These are phyloP conservation scores for Apiotrichum sp. DNA, from an alignment of 1,284 basidiomycete genomes.

Conservation along the genomic window DNA sequence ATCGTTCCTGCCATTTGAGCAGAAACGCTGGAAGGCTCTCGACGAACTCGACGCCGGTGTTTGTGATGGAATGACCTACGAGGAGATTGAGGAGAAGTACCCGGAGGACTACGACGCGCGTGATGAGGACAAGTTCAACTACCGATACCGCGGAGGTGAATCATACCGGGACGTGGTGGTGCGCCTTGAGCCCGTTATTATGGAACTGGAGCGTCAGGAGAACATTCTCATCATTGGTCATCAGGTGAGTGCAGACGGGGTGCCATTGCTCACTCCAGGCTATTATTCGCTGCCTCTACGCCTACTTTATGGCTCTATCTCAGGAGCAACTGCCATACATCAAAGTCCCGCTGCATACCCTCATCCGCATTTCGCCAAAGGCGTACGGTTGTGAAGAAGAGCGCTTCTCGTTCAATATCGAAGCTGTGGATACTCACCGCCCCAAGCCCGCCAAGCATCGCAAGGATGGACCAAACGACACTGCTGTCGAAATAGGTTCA, in stretches of 20 bases:
- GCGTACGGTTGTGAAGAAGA: constrained; percentile 99
- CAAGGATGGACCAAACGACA: not conserved
- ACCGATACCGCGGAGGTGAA: constrained; percentile 90
- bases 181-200: constrained; percentile 93
- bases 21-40: constrained; percentile 96
- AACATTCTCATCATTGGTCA: constrained; percentile 97
- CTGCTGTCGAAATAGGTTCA: not conserved
- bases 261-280: constrained; percentile 51
- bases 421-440: constrained; percentile 86
- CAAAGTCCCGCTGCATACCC: constrained; percentile 92
- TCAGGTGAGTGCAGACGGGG: constrained; percentile 55
- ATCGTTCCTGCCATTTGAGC: constrained; percentile 71
- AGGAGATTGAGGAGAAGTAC: constrained; percentile 95
- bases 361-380: constrained; percentile 96
- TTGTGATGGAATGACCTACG: constrained; percentile 99
- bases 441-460: constrained; percentile 60
- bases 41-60: constrained; percentile 99
- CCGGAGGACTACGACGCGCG: constrained; percentile 98
- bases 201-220: constrained; percentile 96
- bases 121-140: constrained; percentile 99
- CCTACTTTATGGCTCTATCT: constrained; percentile 87
- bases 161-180: constrained; percentile 95
- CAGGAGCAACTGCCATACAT: constrained; percentile 96
- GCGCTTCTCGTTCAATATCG: constrained; percentile 76
- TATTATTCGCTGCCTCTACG: constrained; percentile 87